Percentiles rank a stretch among this genome's conserved stretches.
Conservation (phyloP, 305 asterid genomes). For the Fraxinus sp. region DNA sequence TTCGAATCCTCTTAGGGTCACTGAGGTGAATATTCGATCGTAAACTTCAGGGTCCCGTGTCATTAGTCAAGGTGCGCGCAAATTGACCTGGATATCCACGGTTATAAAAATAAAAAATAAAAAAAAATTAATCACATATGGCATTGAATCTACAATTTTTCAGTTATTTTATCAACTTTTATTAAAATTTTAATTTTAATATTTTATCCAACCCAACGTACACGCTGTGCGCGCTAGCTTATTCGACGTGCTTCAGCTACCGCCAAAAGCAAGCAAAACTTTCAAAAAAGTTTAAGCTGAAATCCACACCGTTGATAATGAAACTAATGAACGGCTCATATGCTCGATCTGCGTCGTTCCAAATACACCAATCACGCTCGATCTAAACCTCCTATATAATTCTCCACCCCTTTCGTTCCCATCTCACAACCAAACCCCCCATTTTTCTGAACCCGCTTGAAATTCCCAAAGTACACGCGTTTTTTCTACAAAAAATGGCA, state of each 20-base stretch:
- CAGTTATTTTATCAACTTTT: too few relatives aligned
- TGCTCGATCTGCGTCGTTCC: conserved; percentile 29
- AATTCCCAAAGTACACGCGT: background rate
- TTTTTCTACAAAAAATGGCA: conserved; percentile 32
- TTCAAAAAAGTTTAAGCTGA: background rate
- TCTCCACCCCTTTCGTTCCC: background rate
- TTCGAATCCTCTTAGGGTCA: too few relatives aligned
- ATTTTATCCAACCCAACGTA: too few relatives aligned
- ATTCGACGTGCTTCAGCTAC: background rate
- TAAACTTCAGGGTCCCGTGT: too few relatives aligned
- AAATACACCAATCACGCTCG: conserved; percentile 33
- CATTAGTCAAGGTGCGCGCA: too few relatives aligned
- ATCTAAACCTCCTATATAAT: conserved; percentile 10
- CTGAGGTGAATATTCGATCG: too few relatives aligned
- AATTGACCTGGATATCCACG: too few relatives aligned
- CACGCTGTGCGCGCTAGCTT: too few relatives aligned
- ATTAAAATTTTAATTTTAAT: too few relatives aligned
- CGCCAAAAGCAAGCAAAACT: background rate
- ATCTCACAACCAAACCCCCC: background rate
- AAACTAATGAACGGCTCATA: conserved; percentile 19
- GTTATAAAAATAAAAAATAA: too few relatives aligned
- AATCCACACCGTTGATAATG: conserved; percentile 27
- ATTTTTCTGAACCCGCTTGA: background rate
- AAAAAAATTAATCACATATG: too few relatives aligned
- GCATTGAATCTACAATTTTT: too few relatives aligned